Evolutionary conservation across 306 rosid species (phyloP), one percentile per base, ranked within the genome.

Genomic region (Benincasa hispida): DNA sequence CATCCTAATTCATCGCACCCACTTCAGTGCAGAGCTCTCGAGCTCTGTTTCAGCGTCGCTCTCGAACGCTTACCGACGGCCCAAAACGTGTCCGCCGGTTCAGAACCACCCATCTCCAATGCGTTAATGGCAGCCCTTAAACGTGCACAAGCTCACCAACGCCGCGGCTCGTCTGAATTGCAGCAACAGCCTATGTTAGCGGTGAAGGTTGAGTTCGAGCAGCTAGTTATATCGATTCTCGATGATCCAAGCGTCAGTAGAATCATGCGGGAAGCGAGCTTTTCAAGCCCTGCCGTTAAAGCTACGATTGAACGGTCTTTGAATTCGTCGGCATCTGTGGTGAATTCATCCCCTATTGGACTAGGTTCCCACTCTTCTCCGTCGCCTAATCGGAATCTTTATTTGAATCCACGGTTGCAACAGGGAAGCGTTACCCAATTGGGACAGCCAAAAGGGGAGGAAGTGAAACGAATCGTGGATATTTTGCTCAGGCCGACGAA

Each of bases 1-100:
- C 99, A 90, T 67, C 98, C 98, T 14, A 95, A 95, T 81, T 95
- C 99, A 0, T 92, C 98, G 6, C 99, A 92, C 77, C 99, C 98
- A 10, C 97, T 95, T 19, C 99, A 92, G 97, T 95, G 99, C 81
- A 83, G 99, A 50, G 99, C 99, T 0, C 79, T 95, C 1, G 99
- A 95, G 84, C 95, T 95, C 41, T 95, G 99, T 75, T 95, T 95
- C 89, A 90, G 97, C 80, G 98, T 95, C 4, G 99, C 99, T 0
- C 84, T 95, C 0, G 99, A 95, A 72, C 88, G 99, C 0, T 76
- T 92, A 10, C 99, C 98, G 2, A 95, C 98, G 0, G 89, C 93
- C 0, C 97, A 91, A 83, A 89, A 79, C 85, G 54, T 84, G 15
- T 61, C 83, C n/a, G 79, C 92, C 3, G 88, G 84, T 18, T 53